These are phyloP conservation scores for Solanum hybrid DNA, from an alignment of 305 asterid genomes.

Conservation along the genomic window DNA sequence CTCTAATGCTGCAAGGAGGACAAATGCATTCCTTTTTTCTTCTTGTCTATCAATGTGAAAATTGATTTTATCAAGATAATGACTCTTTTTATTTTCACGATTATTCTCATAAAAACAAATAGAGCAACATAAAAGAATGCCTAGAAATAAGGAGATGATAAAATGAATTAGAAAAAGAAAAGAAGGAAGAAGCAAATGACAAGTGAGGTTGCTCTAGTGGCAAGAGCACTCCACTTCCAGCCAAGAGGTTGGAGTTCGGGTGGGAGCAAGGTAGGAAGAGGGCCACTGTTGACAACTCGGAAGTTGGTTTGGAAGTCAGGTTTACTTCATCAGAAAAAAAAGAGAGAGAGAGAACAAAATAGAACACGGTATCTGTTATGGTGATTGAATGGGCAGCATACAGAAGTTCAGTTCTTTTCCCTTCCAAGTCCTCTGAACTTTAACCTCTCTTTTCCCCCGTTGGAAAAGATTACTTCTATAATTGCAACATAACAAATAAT, in stretches of 20 bases:
- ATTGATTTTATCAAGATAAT: neutral
- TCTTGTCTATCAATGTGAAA: neutral
- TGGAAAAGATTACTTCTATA: neutral
- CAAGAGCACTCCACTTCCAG: neutral
- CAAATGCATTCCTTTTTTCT: neutral
- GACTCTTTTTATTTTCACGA: neutral
- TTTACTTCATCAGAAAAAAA: neutral
- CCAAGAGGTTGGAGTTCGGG: neutral
- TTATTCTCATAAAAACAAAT: neutral
- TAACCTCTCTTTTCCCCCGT: neutral
- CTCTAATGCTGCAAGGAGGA: neutral
- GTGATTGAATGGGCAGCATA: neutral
- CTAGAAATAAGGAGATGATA: neutral
- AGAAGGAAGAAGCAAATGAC: neutral
- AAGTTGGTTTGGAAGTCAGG: neutral
- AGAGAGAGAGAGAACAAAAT: neutral
- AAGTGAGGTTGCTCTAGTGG: neutral
- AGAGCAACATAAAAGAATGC: neutral
- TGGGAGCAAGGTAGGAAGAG: neutral
- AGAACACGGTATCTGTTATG: neutral
- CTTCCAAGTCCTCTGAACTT: neutral
- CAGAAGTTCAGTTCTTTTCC: neutral
- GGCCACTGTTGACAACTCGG: neutral
- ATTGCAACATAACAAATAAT: neutral
- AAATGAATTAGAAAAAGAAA: neutral